Conservation (phyloP, 176 grass and related monocot species). For the Lolium rigidum region DNA sequence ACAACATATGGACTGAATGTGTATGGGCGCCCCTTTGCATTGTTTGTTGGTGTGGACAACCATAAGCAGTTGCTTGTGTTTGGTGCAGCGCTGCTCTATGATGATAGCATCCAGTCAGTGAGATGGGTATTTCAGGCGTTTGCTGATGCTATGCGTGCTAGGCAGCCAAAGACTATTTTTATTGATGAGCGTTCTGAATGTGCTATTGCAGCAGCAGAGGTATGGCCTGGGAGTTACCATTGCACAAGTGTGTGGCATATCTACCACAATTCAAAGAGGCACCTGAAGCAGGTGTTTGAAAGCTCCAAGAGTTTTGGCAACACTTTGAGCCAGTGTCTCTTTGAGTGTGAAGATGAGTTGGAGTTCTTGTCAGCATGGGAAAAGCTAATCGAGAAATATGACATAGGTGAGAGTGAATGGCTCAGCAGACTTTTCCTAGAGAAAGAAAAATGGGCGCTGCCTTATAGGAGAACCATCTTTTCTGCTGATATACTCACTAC, state of each 20-base stretch:
- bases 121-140: conserved; percentile 84
- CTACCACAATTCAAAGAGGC: conserved; percentile 71
- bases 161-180: conserved; percentile 65
- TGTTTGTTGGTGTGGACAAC: conserved; percentile 78
- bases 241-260: conserved; percentile 79
- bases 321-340: conserved; percentile 77
- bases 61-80: conserved; percentile 73
- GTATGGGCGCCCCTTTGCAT: conserved; percentile 74
- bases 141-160: conserved; percentile 68
- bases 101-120: conserved; percentile 62
- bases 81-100: conserved; percentile 76
- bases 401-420: conserved; percentile 70
- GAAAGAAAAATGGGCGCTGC: conserved; percentile 83
- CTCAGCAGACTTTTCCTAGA: conserved; percentile 56
- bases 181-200: conserved; percentile 59
- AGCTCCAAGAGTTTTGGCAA: conserved; percentile 77
- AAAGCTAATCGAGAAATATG: conserved; percentile 75
- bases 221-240: conserved; percentile 63
- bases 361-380: conserved; percentile 79
- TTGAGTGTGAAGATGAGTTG: conserved; percentile 78
- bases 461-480: conserved; percentile 68
- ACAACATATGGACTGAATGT: conserved; percentile 73
- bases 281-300: conserved; percentile 73
- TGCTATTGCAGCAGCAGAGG: conserved; percentile 56
- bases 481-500: conserved; percentile 76